phyloP scores from a whole-genome alignment of 345 rosid genomes.

The Turnera subulata region DNA sequence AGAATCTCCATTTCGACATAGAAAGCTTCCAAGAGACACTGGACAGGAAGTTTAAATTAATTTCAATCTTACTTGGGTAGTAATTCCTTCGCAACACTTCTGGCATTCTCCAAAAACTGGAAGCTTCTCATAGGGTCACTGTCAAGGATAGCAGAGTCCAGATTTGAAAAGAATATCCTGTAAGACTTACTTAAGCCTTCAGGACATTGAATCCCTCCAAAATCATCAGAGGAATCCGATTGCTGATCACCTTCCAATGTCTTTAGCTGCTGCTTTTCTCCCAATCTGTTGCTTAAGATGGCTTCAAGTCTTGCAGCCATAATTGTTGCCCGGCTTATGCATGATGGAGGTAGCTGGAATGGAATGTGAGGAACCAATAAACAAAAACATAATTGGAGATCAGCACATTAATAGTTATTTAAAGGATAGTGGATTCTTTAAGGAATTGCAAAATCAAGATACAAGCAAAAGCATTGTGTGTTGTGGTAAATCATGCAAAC shows the following conservation, averaged over 20 bases:
- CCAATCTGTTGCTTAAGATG: slow-evolving; percentile 39
- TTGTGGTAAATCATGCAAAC: too few relatives aligned
- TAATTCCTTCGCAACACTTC: slow-evolving; percentile 44
- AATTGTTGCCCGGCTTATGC: slow-evolving; percentile 52
- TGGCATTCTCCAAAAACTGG: slow-evolving; percentile 39
- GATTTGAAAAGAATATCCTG: slow-evolving; percentile 36
- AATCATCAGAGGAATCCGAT: slow-evolving; percentile 18
- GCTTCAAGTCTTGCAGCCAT: slow-evolving; percentile 76
- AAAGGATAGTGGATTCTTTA: background rate
- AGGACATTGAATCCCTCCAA: slow-evolving; percentile 5
- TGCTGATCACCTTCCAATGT: slow-evolving; percentile 16
- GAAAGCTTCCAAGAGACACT: background rate
- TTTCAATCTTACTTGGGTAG: slow-evolving; percentile 12
- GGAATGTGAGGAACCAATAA: slow-evolving; percentile 5
- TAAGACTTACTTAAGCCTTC: slow-evolving; percentile 32
- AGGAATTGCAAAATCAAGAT: too few relatives aligned
- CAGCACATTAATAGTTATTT: background rate
- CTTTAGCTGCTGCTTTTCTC: slow-evolving; percentile 13
- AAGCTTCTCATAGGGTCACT: slow-evolving; percentile 32
- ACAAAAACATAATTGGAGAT: background rate
- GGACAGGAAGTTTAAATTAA: background rate
- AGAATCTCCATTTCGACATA: background rate
- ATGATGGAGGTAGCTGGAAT: slow-evolving; percentile 67
- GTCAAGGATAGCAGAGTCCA: slow-evolving; percentile 39
- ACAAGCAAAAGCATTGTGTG: too few relatives aligned